A percentile compares a stretch with the other conserved stretches of the same genome.
Evolutionary conservation across 208 protist genomes (phyloP).

Genomic region (Leishmania mexicana): DNA sequence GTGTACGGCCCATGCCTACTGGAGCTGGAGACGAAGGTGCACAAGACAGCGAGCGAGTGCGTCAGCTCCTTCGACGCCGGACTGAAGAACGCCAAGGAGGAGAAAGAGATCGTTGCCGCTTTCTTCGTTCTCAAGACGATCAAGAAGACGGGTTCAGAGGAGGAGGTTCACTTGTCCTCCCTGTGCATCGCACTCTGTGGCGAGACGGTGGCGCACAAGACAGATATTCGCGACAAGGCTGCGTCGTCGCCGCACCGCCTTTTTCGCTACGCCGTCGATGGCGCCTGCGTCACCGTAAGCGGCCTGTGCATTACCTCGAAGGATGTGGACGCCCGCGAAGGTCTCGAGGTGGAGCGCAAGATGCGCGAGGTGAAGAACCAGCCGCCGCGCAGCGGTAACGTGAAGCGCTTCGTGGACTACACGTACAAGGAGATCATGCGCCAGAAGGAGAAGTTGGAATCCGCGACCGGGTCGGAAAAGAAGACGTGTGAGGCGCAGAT

Average conservation of each 20-base stretch:
- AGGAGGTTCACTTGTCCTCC: conserved; percentile 76
- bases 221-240: conserved; percentile 67
- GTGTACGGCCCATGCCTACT: conserved; percentile 79
- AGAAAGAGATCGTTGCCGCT: conserved; percentile 56
- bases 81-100: conserved; percentile 44
- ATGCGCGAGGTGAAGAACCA: conserved; percentile 82
- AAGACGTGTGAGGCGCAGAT: conserved; percentile 47
- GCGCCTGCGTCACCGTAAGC: conserved; percentile 63
- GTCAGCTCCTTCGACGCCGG: conserved; percentile 48
- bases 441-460: conserved; percentile 66
- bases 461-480: conserved; percentile 49
- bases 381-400: conserved; percentile 74
- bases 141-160: conserved; percentile 52
- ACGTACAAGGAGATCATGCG: conserved; percentile 72
- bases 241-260: conserved; percentile 55
- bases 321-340: conserved; percentile 38
- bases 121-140: conserved; percentile 80
- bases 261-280: conserved; percentile 78
- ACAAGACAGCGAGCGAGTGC: conserved; percentile 42
- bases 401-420: conserved; percentile 70
- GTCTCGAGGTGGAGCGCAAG: conserved; percentile 68
- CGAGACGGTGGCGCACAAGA: conserved; percentile 49
- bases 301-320: conserved; percentile 39
- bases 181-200: conserved; percentile 62
- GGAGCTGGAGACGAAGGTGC: conserved; percentile 49